Conservation (phyloP, 2,329 filamentous ascomycete species). For the Paecilomyces formosus region DNA sequence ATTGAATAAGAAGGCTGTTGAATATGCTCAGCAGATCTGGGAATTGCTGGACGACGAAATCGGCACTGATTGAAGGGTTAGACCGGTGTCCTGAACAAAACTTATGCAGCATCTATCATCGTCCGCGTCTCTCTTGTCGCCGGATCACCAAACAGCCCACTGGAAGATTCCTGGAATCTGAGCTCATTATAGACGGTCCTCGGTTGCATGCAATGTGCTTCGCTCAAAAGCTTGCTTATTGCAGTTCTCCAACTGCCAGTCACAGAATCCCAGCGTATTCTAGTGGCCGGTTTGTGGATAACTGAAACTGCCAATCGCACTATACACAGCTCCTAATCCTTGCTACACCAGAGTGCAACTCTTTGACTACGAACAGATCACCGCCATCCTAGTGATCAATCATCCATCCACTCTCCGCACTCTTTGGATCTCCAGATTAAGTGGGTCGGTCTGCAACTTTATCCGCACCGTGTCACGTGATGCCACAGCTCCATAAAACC, state of each 20-base stretch:
- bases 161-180: background rate
- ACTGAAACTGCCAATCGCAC: background rate
- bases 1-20: slow-evolving; percentile 12
- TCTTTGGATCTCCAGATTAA: background rate
- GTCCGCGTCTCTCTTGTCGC: background rate
- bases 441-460: background rate
- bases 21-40: slow-evolving; percentile 31
- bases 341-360: background rate
- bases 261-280: background rate
- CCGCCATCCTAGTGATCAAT: background rate
- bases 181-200: background rate
- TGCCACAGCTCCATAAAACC: background rate
- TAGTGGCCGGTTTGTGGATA: background rate
- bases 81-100: background rate
- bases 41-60: slow-evolving; percentile 28
- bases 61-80: slow-evolving; percentile 10
- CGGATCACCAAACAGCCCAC: background rate
- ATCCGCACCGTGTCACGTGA: background rate
- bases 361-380: background rate
- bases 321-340: background rate
- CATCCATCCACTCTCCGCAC: background rate
- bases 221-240: background rate
- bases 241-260: background rate
- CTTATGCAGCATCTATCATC: background rate
- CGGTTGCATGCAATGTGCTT: background rate